Evolutionary conservation across 768 basidiomycete genomes (phyloP).

Genomic region (Rhodosporidiobolus sp.): DNA sequence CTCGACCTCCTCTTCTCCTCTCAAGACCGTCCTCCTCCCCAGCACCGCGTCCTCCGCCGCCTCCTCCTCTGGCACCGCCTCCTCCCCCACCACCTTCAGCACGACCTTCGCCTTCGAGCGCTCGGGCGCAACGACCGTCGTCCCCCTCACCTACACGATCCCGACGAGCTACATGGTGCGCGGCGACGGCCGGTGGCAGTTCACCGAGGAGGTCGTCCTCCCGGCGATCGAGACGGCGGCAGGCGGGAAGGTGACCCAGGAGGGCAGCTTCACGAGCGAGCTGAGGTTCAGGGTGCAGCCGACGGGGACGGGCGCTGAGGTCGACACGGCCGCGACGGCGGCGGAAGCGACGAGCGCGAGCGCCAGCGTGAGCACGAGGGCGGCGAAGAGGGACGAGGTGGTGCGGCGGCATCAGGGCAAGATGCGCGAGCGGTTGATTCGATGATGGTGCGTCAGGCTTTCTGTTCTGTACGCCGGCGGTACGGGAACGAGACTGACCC

Average conservation of each 20-base stretch:
- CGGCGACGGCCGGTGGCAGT: constrained; percentile 31
- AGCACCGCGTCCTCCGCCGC: neutral
- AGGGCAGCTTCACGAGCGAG: constrained; percentile 25
- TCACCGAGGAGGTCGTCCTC: constrained; percentile 36
- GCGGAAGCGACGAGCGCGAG: neutral
- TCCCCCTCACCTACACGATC: constrained; percentile 35
- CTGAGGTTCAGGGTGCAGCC: constrained; percentile 30
- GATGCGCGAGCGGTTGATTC: neutral
- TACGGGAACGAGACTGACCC: too few relatives aligned
- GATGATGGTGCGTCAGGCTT: neutral
- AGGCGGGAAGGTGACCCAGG: neutral
- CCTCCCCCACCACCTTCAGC: neutral
- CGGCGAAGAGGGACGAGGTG: neutral
- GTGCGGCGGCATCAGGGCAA: neutral
- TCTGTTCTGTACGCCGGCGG: neutral
- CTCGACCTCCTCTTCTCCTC: neutral
- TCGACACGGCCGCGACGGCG: neutral
- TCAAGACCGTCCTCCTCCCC: neutral
- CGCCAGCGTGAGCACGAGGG: neutral
- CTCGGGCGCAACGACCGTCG: constrained; percentile 24
- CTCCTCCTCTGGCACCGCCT: neutral
- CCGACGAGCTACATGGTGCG: constrained; percentile 21
- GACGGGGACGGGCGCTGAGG: neutral
- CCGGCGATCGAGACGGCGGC: neutral
- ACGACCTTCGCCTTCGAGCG: constrained; percentile 25